A percentile compares a stretch with the other conserved stretches of the same genome.
These are phyloP conservation scores for Amanita muscaria DNA, from an alignment of 768 basidiomycete genomes.

Conservation along the genomic window DNA sequence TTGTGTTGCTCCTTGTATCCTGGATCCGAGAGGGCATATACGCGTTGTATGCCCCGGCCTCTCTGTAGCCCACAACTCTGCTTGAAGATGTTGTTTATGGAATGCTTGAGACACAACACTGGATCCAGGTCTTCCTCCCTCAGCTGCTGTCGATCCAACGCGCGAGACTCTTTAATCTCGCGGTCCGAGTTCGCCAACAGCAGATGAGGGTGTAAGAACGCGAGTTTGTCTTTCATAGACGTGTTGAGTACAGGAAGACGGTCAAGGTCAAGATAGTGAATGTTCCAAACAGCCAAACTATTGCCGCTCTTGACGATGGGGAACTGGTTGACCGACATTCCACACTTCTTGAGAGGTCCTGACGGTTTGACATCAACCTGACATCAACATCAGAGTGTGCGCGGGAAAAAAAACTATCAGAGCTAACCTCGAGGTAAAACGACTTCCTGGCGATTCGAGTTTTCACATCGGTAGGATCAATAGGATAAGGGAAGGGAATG, in stretches of 20 bases:
- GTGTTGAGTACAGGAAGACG: slow-evolving; percentile 15
- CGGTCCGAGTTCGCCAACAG: slow-evolving; percentile 10
- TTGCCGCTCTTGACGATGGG: slow-evolving; percentile 15
- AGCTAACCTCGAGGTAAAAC: slow-evolving; percentile 30
- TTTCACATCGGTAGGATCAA: slow-evolving; percentile 28
- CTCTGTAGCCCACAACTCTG: neutral
- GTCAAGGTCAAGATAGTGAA: slow-evolving; percentile 27
- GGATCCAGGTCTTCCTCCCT: slow-evolving; percentile 1
- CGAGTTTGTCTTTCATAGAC: slow-evolving; percentile 11
- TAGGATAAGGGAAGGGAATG: slow-evolving; percentile 35
- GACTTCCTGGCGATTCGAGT: slow-evolving; percentile 45
- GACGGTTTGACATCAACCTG: slow-evolving; percentile 21
- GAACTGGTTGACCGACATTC: slow-evolving; percentile 20
- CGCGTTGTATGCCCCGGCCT: neutral
- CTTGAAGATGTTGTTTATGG: slow-evolving; percentile 8
- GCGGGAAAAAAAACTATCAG: slow-evolving; percentile 11
- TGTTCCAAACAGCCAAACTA: slow-evolving; percentile 17
- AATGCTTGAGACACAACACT: slow-evolving; percentile 11
- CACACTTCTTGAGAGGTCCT: slow-evolving; percentile 11
- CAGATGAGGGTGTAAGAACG: slow-evolving; percentile 7
- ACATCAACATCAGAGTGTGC: slow-evolving; percentile 9
- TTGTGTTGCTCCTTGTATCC: slow-evolving; percentile 9
- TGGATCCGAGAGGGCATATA: slow-evolving; percentile 18
- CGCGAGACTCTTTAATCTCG: neutral
- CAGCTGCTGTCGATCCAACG: slow-evolving; percentile 1